These are phyloP conservation scores for Amniculicola lignicola DNA, from an alignment of 495 filamentous ascomycete genomes.

Conservation along the genomic window DNA sequence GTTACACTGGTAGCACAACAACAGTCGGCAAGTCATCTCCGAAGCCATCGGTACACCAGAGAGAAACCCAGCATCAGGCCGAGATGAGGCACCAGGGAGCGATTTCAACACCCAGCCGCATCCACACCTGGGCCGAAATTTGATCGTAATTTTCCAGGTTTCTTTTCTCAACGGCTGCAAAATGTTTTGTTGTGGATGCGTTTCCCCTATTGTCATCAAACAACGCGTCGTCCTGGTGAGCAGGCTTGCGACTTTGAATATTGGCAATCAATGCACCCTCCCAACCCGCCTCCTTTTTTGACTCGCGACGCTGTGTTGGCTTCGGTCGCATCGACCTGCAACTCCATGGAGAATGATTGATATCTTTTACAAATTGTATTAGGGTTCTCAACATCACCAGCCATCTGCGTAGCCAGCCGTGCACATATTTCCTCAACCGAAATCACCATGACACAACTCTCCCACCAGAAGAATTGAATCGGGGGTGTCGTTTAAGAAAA, in stretches of 20 bases:
- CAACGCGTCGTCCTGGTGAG: neutral
- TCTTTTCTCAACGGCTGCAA: neutral
- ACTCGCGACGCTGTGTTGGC: too few species aligned
- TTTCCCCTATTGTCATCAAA: neutral
- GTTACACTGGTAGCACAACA: neutral
- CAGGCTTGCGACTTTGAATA: neutral
- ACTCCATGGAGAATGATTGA: too few species aligned
- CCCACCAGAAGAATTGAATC: too few species aligned
- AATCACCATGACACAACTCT: too few species aligned
- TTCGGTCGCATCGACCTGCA: too few species aligned
- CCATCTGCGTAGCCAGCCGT: too few species aligned
- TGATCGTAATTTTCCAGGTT: neutral
- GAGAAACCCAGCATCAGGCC: neutral
- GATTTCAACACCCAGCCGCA: constrained; percentile 12
- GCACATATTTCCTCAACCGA: too few species aligned
- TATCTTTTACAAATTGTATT: too few species aligned
- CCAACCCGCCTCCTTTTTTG: too few species aligned
- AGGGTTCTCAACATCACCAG: too few species aligned
- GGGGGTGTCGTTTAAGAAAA: too few species aligned
- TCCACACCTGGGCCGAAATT: neutral
- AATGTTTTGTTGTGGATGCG: neutral
- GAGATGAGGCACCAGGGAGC: constrained; percentile 26
- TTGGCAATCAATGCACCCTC: too few species aligned
- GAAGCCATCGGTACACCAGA: neutral
- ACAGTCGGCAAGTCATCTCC: neutral